These are phyloP conservation scores for Cyphellophora europaea DNA, from an alignment of 2,329 filamentous ascomycete genomes.

Conservation along the genomic window DNA sequence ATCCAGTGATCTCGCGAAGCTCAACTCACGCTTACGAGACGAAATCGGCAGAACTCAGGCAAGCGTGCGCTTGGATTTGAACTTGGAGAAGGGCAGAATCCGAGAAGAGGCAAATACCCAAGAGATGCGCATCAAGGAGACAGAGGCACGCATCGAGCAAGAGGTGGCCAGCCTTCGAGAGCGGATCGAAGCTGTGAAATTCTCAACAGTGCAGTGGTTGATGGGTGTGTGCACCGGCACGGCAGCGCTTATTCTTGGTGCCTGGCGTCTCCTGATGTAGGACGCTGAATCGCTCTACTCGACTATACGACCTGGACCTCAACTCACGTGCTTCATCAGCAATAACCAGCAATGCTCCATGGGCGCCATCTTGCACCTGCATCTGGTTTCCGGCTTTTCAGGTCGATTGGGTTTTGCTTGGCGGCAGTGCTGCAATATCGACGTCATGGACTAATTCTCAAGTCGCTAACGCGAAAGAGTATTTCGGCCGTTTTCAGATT, in stretches of 20 bases:
- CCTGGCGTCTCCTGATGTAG: slow-evolving; percentile 57
- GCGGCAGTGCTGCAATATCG: no score
- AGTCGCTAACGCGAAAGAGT: no score
- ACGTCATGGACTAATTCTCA: no score
- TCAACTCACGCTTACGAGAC: slow-evolving; percentile 80
- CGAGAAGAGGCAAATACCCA: slow-evolving; percentile 92
- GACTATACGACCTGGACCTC: no score
- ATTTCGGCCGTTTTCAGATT: no score
- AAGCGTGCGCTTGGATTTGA: slow-evolving; percentile 82
- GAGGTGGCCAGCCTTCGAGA: slow-evolving; percentile 85
- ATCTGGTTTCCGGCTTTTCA: no score
- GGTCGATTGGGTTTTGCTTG: no score
- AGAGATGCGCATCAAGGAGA: slow-evolving; percentile 97
- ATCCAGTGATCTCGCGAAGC: slow-evolving; percentile 88
- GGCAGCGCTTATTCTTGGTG: slow-evolving; percentile 57
- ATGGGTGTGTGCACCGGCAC: slow-evolving; percentile 66
- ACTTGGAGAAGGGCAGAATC: slow-evolving; percentile 93
- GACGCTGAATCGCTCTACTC: no score
- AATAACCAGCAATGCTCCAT: no score
- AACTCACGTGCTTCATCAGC: no score
- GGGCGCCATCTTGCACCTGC: no score
- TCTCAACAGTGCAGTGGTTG: slow-evolving; percentile 94
- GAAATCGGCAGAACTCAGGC: slow-evolving; percentile 93
- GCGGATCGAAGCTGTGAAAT: slow-evolving; percentile 94
- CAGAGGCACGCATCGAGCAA: slow-evolving; percentile 96